Percentiles rank a stretch among this genome's conserved stretches.
phyloP scores from a whole-genome alignment of 148 eudicot species.

The Rhododendron simsii region DNA sequence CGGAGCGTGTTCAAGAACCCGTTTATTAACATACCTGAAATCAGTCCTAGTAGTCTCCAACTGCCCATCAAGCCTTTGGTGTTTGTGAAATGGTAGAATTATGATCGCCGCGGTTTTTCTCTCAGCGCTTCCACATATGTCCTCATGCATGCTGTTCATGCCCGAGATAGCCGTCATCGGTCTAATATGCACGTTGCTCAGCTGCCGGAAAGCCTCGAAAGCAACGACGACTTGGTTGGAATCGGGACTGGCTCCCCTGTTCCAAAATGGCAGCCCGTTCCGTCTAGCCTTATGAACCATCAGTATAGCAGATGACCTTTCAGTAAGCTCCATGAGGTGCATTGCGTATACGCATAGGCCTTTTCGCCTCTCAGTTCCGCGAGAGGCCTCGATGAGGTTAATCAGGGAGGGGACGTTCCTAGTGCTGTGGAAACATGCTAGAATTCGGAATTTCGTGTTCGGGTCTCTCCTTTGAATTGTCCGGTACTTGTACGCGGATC shows the following conservation, averaged over 20 bases:
- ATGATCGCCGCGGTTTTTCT: constrained; percentile 54
- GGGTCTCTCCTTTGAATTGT: constrained; percentile 52
- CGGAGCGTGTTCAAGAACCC: constrained; percentile 50
- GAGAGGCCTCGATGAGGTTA: constrained; percentile 64
- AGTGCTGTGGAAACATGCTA: constrained; percentile 64
- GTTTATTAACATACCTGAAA: constrained; percentile 41
- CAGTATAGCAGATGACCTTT: constrained; percentile 74
- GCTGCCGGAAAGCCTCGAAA: constrained; percentile 70
- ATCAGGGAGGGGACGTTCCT: constrained; percentile 59
- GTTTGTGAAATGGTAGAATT: constrained; percentile 73
- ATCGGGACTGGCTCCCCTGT: constrained; percentile 30
- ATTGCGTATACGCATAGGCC: constrained; percentile 69
- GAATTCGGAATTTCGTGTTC: constrained; percentile 45
- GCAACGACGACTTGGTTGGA: constrained; percentile 65
- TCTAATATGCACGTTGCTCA: constrained; percentile 51
- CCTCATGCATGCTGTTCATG: constrained; percentile 58
- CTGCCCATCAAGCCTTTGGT: constrained; percentile 60
- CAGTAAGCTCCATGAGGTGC: constrained; percentile 86
- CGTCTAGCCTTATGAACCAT: constrained; percentile 76
- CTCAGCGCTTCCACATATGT: constrained; percentile 61
- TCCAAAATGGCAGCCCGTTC: constrained; percentile 77
- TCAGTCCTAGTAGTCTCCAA: constrained; percentile 64
- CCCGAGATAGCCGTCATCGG: constrained; percentile 74
- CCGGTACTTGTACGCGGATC: constrained; percentile 38
- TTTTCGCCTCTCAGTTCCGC: constrained; percentile 55